Evolutionary conservation across 305 asterid genomes (phyloP).

Genomic region (Fraxinus sp.): DNA sequence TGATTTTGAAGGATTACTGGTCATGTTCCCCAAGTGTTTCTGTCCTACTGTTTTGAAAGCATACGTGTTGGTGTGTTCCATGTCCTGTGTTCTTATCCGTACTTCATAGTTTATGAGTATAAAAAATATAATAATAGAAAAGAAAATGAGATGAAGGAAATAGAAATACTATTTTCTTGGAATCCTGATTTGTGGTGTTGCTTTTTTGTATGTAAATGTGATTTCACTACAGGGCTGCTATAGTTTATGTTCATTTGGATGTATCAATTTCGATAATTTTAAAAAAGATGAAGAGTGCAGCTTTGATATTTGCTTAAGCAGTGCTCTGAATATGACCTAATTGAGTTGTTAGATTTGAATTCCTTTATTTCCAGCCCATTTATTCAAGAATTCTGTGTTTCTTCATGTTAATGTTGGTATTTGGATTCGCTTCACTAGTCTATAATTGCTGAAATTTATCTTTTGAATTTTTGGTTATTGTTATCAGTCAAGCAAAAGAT

Average conservation of each 20-base stretch:
- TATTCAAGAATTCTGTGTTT: not conserved
- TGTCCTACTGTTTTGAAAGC: not conserved
- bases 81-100: not conserved
- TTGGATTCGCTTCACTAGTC: not conserved
- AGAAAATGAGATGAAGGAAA: not conserved
- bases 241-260: not conserved
- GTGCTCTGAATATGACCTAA: not conserved
- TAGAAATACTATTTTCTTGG: not conserved
- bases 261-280: not conserved
- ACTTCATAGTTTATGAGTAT: not conserved
- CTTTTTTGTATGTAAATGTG: conserved; percentile 1
- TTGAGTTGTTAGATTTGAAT: not conserved
- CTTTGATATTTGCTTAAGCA: not conserved
- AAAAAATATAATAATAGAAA: not conserved
- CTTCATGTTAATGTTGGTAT: conserved; percentile 2
- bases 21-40: not conserved
- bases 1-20: not conserved
- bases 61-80: not conserved
- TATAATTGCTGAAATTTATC: conserved; percentile 1
- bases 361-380: not conserved
- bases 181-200: not conserved
- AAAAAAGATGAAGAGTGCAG: not conserved
- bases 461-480: conserved; percentile 5
- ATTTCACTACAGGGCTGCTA: not conserved
- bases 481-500: conserved; percentile 70